Evolutionary conservation across 2,329 filamentous ascomycete genomes (phyloP), one percentile per base, ranked within the genome.

Genomic region (Hypocreales sp.): DNA sequence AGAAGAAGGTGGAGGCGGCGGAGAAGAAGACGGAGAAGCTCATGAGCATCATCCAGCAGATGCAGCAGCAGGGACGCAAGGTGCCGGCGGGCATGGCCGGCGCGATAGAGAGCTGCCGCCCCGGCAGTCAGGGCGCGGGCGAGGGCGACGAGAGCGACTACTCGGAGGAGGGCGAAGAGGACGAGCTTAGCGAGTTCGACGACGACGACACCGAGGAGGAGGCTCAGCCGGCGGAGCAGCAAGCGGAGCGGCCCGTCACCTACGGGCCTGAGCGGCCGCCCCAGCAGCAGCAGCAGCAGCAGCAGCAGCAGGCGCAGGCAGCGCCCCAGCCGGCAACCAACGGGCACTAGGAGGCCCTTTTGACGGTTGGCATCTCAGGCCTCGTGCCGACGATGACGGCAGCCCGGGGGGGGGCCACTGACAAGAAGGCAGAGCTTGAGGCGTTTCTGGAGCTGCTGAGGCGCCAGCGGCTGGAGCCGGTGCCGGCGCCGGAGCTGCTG

Each of bases 21-120:
- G 52, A 57, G 28, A 83, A 81, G 56, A 87, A 90, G 62, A 83
- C 84, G 43, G 78, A 83, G 35, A 92, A 92, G 53, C 72, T 98
- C 31, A 87, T 87, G 55, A 84, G 81, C 48, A 80, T 95, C 43
- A 93, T 92, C 55, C 80, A 90, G 35, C 82, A 84, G 43, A 93
- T 95, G 83, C 87, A 95, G 53, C 80, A 82, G 38, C 86, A 94
- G 46, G 86, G 87, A 11, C 75, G 87, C 33, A 83, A 83, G 30
- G 68, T 74, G 28, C 64, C 70, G 4, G 68, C 79, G 32, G 74
- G 72, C 31, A 61, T 70, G 56, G 67, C 60, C 30, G 65, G 60
- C 36, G 69, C 67, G 37, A 60, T 69, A 37, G 74, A 72, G 48
- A 68, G 46, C 45, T 62, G 49, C 51, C 73, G 76, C 38, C 64